Evolutionary conservation across 2,329 filamentous ascomycete genomes (phyloP).

Genomic region (Phialemoniopsis sp.): DNA sequence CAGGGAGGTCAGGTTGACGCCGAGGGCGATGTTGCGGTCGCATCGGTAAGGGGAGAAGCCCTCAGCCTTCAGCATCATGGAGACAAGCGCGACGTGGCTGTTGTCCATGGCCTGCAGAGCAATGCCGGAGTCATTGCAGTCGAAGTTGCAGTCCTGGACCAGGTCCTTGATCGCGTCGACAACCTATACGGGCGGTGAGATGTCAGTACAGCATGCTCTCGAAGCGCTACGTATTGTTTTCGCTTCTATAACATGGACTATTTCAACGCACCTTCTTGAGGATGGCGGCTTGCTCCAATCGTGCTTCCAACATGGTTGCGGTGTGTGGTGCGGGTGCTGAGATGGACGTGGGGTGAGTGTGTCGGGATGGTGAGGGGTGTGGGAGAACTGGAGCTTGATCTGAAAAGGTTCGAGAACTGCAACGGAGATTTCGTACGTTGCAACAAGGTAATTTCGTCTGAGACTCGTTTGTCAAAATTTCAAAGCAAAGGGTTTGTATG

Average conservation of each 20-base stretch:
- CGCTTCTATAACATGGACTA: background rate
- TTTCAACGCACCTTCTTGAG: slow-evolving; percentile 79
- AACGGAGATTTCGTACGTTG: no score
- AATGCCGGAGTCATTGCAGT: slow-evolving; percentile 99
- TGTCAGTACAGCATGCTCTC: slow-evolving; percentile 6
- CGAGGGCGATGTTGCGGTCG: slow-evolving; percentile 97
- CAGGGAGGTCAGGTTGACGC: slow-evolving; percentile 92
- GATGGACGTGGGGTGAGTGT: slow-evolving; percentile 29
- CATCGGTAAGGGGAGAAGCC: slow-evolving; percentile 93
- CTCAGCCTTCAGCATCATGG: slow-evolving; percentile 97
- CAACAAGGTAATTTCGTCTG: no score
- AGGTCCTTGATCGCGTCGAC: slow-evolving; percentile 99
- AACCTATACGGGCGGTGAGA: slow-evolving; percentile 52
- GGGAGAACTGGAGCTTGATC: no score
- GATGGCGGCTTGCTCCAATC: slow-evolving; percentile 87
- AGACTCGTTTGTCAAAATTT: no score
- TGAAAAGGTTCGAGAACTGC: background rate
- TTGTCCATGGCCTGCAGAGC: slow-evolving; percentile 99
- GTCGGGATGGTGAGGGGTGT: background rate
- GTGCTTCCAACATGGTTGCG: slow-evolving; percentile 84
- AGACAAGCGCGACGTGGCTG: slow-evolving; percentile 97
- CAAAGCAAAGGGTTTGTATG: no score
- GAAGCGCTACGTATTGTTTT: slow-evolving; percentile 6
- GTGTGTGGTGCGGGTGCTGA: slow-evolving; percentile 5
- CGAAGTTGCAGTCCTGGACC: slow-evolving; percentile 99